Evolutionary conservation across 2,329 filamentous ascomycete species (phyloP), one percentile per base, ranked within the genome.

Genomic region (Fusarium zealandicum): DNA sequence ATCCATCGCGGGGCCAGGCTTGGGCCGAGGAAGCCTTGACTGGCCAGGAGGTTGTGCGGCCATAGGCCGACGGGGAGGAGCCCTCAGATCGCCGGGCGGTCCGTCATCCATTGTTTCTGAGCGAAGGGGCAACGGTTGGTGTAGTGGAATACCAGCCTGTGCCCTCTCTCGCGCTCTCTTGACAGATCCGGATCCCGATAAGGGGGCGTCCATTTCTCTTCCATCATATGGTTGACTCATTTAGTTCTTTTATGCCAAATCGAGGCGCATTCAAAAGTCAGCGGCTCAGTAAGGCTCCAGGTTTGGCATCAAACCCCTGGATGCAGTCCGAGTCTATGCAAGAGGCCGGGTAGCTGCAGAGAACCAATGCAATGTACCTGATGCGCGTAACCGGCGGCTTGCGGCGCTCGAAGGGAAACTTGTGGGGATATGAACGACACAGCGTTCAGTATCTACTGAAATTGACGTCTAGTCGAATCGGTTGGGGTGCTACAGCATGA

Each of bases 181-280:
- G 64, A 83, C 78, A 55, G 82, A 83, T 66, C 80, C 80, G 64
- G 72, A 76, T 71, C 65, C 61, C 47, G 68, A 68, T 58, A 73
- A 66, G 65, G 73, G 68, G 71, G 73, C 74, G 59, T 83, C 81
- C 80, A 80, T 80, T 61, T 73, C 73, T 71, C 72, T 77, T 73
- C 77, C 82, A 83, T 84, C 72, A 77, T 83, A 78, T 67, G 70
- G 67, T 71, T 75, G 77, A 79, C 77, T 84, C 82, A 84, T 85
- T 78, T 78, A 79, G 69, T 61, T 54, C 42, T 45, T 62, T 63
- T 54, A 62, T 61, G 55, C 39, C 47, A 60, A 61, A 38, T 57
- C 61, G 47, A 57, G 30, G 52, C 39, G 61, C 56, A 55, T 65
- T 54, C 58, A 59, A 61, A 54, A 51, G 39, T 42, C 12, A 56